A percentile compares a stretch with the other conserved stretches of the same genome.
phyloP scores from a whole-genome alignment of 495 filamentous ascomycete species.

The Lepidopterella palustris region DNA sequence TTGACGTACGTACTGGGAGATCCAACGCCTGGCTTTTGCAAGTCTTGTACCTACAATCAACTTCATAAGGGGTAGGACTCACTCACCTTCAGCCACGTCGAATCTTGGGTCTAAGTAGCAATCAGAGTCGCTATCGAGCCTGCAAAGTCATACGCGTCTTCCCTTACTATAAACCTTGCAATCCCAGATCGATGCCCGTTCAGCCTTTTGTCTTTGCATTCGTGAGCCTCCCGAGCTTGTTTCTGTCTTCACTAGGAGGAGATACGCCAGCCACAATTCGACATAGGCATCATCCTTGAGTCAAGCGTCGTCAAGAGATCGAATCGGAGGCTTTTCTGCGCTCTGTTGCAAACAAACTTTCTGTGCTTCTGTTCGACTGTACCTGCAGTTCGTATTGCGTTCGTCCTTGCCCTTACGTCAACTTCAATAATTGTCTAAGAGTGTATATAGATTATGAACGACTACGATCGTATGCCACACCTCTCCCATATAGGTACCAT shows the following conservation, averaged over 20 bases:
- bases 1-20: not conserved
- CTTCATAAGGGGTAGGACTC: not conserved
- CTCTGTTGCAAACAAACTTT: constrained; percentile 9
- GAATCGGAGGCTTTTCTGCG: constrained; percentile 12
- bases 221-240: not conserved
- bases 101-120: constrained; percentile 1
- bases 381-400: constrained; percentile 11
- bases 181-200: constrained; percentile 8
- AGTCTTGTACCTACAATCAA: not conserved
- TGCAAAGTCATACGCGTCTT: not conserved
- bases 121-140: not conserved
- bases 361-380: constrained; percentile 6
- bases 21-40: not conserved
- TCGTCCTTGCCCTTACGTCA: constrained; percentile 1
- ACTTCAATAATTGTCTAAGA: constrained; percentile 4
- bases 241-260: not conserved
- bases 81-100: not conserved
- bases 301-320: constrained; percentile 2
- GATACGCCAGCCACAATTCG: not conserved
- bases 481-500: constrained; percentile 5
- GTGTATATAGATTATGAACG: constrained; percentile 10
- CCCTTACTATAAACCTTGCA: constrained; percentile 11
- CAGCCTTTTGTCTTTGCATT: not conserved
- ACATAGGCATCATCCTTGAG: constrained; percentile 8
- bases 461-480: constrained; percentile 1